Percentiles rank a stretch among this genome's conserved stretches.
Evolutionary conservation across 225 moss, liverwort and hornwort species (phyloP).

Genomic region (Sphagnum tenellum): DNA sequence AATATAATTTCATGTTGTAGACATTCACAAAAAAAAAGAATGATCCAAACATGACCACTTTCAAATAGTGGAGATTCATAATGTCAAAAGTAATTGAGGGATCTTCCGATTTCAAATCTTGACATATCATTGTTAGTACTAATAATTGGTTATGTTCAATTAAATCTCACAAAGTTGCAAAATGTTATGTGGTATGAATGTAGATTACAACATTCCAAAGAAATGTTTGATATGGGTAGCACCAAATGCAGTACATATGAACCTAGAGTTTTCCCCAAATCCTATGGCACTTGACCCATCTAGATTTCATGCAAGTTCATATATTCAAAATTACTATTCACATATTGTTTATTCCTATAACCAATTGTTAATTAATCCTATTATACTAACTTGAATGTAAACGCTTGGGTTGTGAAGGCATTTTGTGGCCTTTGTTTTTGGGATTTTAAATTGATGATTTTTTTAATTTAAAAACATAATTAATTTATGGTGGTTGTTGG

Average conservation of each 20-base stretch:
- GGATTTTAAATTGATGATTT: conserved; percentile 3
- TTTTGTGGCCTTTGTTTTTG: not conserved
- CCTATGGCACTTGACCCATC: too few relatives aligned
- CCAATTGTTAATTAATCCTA: not conserved
- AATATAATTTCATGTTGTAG: too few relatives aligned
- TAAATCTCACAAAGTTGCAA: not conserved
- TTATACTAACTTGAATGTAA: too few relatives aligned
- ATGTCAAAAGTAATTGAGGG: too few relatives aligned
- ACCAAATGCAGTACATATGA: not conserved
- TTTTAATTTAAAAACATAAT: too few relatives aligned
- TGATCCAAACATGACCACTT: too few relatives aligned
- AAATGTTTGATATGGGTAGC: not conserved
- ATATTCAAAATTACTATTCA: too few relatives aligned
- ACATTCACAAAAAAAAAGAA: too few relatives aligned
- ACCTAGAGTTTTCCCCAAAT: conserved; percentile 1
- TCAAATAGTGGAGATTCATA: too few relatives aligned
- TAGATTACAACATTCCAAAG: conserved; percentile 5
- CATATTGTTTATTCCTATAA: not conserved
- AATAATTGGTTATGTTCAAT: not conserved
- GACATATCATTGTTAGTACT: not conserved
- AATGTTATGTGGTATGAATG: not conserved
- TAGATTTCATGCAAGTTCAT: not conserved
- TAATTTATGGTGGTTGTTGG: too few relatives aligned
- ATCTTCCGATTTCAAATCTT: too few relatives aligned
- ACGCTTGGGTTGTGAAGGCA: too few relatives aligned